Base-by-base conservation (phyloP, 805 yeast species). In the Candida lessepsii region DNA sequence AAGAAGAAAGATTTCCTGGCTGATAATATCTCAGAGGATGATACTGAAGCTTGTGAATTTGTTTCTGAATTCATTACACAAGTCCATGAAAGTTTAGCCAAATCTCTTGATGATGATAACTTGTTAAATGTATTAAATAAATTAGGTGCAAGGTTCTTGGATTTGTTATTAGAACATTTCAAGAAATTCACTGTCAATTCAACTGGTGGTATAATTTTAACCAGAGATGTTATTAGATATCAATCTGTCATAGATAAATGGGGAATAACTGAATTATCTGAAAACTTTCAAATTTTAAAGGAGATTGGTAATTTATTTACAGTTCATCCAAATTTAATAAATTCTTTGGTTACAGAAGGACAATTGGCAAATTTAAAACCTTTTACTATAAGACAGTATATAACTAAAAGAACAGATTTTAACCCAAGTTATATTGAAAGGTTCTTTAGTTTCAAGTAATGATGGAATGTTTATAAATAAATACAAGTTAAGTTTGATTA, bases 281-380 rank as follows among this genome's bases (percentile, higher is more conserved):
- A 80, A 24, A 73, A 75, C 42, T 83, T 86, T 63, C 79, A 78
- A 37, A 72, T 87, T 9, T 64, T 90, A 46, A 77, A 88, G 56
- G 96, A 89, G 50, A 75, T 90, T 45, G 88, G 91, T 23, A 87
- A 86, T 52, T 65, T 90, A 44, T 90, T 82, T 58, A 83, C 95
- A 0, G 95, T 87, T 13, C 93, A 86, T 54, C 84, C 91, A 2
- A 85, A 85, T 42, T 72, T 86, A 50, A 65, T 89, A 40, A 80
- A 80, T 47, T 85, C 95, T 1, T 70, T 89, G 53, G 80, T 88
- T 2, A 80, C 81, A 29, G 96, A 88, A 53, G 93, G 96, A 1
- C 87, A 81, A 50, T 67, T 89, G 46, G 80, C 82, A 1, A 72
- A 71, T 41, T 70, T 87, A 56, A 81, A 80, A 54, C 80, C 81